Base-by-base conservation (phyloP, 495 filamentous ascomycete species). In the Hyaloscypha finlandica region DNA sequence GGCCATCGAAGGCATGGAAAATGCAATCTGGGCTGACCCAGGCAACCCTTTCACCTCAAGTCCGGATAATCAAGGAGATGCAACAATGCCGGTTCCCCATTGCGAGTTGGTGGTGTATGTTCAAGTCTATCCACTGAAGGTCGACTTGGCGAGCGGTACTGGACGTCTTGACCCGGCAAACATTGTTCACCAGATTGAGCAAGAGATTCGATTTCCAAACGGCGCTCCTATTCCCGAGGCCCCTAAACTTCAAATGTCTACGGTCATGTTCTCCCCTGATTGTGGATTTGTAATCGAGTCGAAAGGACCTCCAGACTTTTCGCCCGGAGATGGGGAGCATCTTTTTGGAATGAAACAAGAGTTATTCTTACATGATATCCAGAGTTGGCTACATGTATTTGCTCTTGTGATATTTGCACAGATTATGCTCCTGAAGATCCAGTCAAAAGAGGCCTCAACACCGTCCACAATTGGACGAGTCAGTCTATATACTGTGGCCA, bases 401-500 rank as follows among this genome's bases (percentile, higher is more conserved):
- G 87, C 87, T 12, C 75, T 81, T 20, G 77, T 91, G 4, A 78
- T 92, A 54, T 84, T 86, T 69, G 85, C 78, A 1, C 92, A 98
- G 73, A 83, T 97, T 22, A 80, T 85, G 61, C 78, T 97, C 11
- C 83, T 96, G 55, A 86, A 94, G 68, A 79, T 85, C 55, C 95
- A 99, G 77, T 90, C 96, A 79, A 94, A 93, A 75, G 92, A 97
- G 70, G 87, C 93, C 4, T 92, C 87, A 37, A 99, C 95, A 6
- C 94, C 95, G n/a, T 97, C 94, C 1, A 99, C 94, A 0, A 81
- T 92, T 53, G 94, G 92, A 69, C 86, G 95, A 19, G 85, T 97
- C 74, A 97, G 94, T 79, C 92, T 96, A 76, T 93, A 90, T 75
- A 94, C 92, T 0, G 86, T 93, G 66, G 85, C 85, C 59, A 87